A percentile compares a stretch with the other conserved stretches of the same genome.
phyloP scores from a whole-genome alignment of 163 green algal species.

The Prototheca wickerhamii region DNA sequence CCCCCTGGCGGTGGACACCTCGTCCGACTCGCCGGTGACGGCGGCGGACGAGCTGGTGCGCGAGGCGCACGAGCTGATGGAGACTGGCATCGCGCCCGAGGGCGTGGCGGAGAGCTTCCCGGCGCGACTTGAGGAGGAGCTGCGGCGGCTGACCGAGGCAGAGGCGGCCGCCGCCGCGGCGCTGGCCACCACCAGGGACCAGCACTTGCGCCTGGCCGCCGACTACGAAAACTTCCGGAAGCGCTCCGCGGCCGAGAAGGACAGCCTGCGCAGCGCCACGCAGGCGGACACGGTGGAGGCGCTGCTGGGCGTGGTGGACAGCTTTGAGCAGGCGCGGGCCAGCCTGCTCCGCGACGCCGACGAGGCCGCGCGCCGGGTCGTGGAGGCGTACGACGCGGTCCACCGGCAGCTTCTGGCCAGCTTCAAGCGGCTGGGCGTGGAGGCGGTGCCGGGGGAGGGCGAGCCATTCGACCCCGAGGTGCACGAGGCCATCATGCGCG shows the following conservation, averaged over 20 bases:
- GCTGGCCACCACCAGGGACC: slow-evolving; percentile 30
- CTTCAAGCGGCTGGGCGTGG: slow-evolving; percentile 73
- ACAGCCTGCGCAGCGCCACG: slow-evolving; percentile 31
- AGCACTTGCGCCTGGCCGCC: slow-evolving; percentile 82
- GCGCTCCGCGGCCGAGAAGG: slow-evolving; percentile 61
- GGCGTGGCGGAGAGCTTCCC: no score
- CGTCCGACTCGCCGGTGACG: no score
- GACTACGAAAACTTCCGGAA: slow-evolving; percentile 99
- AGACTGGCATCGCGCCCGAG: no score
- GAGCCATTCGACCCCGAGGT: slow-evolving; percentile 77
- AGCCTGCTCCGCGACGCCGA: slow-evolving; percentile 75
- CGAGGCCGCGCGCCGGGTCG: slow-evolving; percentile 77
- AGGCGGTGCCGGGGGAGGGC: slow-evolving; percentile 54
- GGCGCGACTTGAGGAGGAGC: no score
- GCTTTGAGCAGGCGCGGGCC: slow-evolving; percentile 83
- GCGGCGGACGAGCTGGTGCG: no score
- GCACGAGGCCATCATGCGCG: slow-evolving; percentile 92
- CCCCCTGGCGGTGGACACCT: no score
- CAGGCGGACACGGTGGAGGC: slow-evolving; percentile 61
- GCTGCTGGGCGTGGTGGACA: slow-evolving; percentile 72
- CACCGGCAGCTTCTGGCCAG: slow-evolving; percentile 94
- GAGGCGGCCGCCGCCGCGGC: background rate
- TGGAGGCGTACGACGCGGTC: slow-evolving; percentile 81
- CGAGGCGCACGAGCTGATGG: no score
- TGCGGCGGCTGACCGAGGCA: no score